Conservation (phyloP, 2,329 filamentous ascomycete genomes). For the Botrytis elliptica region DNA sequence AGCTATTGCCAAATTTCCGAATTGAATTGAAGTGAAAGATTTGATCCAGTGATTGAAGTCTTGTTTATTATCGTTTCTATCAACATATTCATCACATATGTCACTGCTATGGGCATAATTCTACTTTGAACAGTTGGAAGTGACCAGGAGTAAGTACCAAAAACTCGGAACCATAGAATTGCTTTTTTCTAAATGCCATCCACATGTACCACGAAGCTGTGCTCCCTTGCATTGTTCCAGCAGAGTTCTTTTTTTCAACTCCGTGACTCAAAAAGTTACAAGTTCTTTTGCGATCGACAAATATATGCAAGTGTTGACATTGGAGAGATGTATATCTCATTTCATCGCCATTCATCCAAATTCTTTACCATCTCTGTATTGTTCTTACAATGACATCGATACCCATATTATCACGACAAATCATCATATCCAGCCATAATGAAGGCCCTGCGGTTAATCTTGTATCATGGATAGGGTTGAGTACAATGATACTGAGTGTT, state of each 20-base stretch:
- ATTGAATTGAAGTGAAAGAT: neutral
- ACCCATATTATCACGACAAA: constrained; percentile 19
- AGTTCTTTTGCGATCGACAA: neutral
- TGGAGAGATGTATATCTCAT: constrained; percentile 14
- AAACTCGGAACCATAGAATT: neutral
- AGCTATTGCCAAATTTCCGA: neutral
- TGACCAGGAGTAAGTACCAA: neutral
- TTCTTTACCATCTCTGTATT: neutral
- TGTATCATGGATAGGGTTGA: constrained; percentile 41
- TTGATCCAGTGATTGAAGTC: neutral
- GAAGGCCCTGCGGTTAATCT: constrained; percentile 44
- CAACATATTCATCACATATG: neutral
- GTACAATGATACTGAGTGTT: constrained; percentile 40
- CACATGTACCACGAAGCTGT: neutral
- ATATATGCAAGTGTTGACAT: constrained; percentile 1
- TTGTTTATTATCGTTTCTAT: neutral
- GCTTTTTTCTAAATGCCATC: neutral
- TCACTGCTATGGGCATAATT: constrained; percentile 11
- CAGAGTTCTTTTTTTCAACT: neutral
- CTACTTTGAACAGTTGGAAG: neutral
- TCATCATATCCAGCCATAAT: constrained; percentile 43
- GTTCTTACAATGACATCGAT: constrained; percentile 11
- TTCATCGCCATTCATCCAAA: constrained; percentile 5
- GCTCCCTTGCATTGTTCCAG: constrained; percentile 16
- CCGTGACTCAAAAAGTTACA: neutral